A percentile compares a stretch with the other conserved stretches of the same genome.
Conservation (phyloP, 1,139 yeast species). For the Yamadazyma membranifaciens region DNA sequence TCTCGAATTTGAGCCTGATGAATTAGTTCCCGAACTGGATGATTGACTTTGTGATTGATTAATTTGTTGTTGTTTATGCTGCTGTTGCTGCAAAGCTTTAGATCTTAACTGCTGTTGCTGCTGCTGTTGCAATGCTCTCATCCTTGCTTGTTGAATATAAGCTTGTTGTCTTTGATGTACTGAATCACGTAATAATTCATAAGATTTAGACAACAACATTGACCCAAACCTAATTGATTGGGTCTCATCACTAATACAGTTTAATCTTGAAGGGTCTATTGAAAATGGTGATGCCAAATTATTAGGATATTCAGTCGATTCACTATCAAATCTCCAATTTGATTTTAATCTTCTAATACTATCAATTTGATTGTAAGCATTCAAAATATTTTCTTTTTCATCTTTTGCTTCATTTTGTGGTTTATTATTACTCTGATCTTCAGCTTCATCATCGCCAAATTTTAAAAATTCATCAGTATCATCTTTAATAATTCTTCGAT, state of each 20-base stretch:
- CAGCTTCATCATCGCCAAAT: slow-evolving; percentile 26
- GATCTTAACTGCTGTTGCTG: slow-evolving; percentile 20
- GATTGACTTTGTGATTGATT: slow-evolving; percentile 11
- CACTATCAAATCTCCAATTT: slow-evolving; percentile 76
- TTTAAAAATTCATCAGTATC: slow-evolving; percentile 38
- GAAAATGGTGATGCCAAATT: slow-evolving; percentile 56
- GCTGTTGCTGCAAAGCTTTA: slow-evolving; percentile 3
- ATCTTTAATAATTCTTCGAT: slow-evolving; percentile 50
- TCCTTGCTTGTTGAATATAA: slow-evolving; percentile 44
- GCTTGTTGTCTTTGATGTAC: slow-evolving; percentile 47
- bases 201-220: slow-evolving; percentile 83
- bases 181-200: slow-evolving; percentile 61
- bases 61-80: slow-evolving; percentile 21
- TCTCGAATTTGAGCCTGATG: neutral
- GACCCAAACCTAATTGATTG: slow-evolving; percentile 90
- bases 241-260: slow-evolving; percentile 81
- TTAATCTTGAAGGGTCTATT: slow-evolving; percentile 66
- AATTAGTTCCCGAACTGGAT: neutral
- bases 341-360: slow-evolving; percentile 57
- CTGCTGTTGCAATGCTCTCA: slow-evolving; percentile 46
- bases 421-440: slow-evolving; percentile 11
- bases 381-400: slow-evolving; percentile 11
- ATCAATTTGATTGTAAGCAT: slow-evolving; percentile 61
- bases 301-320: slow-evolving; percentile 46
- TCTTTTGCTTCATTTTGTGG: slow-evolving; percentile 5